Evolutionary conservation across 2,329 filamentous ascomycete genomes (phyloP), one percentile per base, ranked within the genome.

Genomic region (Microcera coccophila): DNA sequence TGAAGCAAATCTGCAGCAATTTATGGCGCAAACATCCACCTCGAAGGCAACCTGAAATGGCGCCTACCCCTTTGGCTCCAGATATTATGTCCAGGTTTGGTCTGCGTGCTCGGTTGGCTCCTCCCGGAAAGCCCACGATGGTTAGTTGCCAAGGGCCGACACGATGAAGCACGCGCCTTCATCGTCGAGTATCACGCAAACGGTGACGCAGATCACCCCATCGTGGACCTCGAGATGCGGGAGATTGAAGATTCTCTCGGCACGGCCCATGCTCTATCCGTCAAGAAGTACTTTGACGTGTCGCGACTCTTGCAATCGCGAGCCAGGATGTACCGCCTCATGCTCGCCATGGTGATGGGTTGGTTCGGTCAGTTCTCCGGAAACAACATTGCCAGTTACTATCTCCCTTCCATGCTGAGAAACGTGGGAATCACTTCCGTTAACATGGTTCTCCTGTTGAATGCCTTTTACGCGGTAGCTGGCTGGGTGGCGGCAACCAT

Each of bases 61-160:
- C 46, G 52, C 1, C 41, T 55, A 8, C 52, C 52, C 3, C 37
- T 53, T 2, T 48, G 45, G 48, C 24, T 53, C 1, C 52, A 55
- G 37, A 48, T 50, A 1, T 42, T 55, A 1, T 50, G 45, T 7
- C 52, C 52, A 3, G 50, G 50, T 2, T 2, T 55, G 2, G 50
- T 52, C 3, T 45, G 29, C 24, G 19, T 49, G 4, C 26, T 42
- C 8, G 36, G 71, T 5, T 78, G 71, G 41, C 67, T 79, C 46
- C 61, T 82, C 2, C 80, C 81, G 0, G 81, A 84, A 54, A 80
- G 75, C 15, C 81, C 81, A 4, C 64, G 81, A 40, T 83, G 79
- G 79, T 64, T 81, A 16, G 76, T 79, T 46, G 53, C 56, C 14
- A 53, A 50, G 19, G 59, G 61, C 38, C 53, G 53, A 16, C 45